These are phyloP conservation scores for Guadua angustifolia DNA, from an alignment of 176 grass and related monocot species.

Conservation along the genomic window DNA sequence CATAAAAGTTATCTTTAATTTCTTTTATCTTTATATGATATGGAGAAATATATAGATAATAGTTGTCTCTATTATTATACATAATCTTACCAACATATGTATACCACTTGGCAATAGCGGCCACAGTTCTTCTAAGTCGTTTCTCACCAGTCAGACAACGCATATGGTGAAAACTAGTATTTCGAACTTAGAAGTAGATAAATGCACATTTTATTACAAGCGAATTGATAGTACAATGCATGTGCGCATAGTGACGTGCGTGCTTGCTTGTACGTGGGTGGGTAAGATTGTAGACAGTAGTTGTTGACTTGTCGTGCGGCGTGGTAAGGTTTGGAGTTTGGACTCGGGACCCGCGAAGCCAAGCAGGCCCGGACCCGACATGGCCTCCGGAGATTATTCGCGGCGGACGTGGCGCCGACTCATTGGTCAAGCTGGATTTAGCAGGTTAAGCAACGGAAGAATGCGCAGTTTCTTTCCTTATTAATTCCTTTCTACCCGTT, in stretches of 20 bases:
- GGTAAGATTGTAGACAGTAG: slow-evolving; percentile 14
- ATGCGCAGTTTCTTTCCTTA: background rate
- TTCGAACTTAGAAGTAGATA: background rate
- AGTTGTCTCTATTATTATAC: too few relatives aligned
- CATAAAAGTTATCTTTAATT: too few relatives aligned
- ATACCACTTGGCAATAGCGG: too few relatives aligned
- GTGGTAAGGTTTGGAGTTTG: background rate
- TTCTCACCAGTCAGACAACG: too few relatives aligned
- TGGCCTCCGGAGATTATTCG: background rate
- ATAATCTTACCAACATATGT: too few relatives aligned
- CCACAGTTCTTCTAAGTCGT: too few relatives aligned
- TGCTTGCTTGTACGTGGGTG: background rate
- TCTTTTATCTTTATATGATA: too few relatives aligned
- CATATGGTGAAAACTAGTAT: too few relatives aligned
- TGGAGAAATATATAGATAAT: too few relatives aligned
- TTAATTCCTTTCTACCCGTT: background rate
- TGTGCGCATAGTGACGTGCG: too few relatives aligned
- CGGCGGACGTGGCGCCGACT: background rate
- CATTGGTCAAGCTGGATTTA: slow-evolving; percentile 24
- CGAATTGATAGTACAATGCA: background rate
- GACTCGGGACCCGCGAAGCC: background rate
- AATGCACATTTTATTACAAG: background rate
- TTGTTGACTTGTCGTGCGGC: background rate
- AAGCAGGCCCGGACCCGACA: slow-evolving; percentile 3
- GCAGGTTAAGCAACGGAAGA: slow-evolving; percentile 1